Percentiles rank a stretch among this genome's conserved stretches.
Evolutionary conservation across 1,284 basidiomycete species (phyloP).

Genomic region (Trametes pubescens): DNA sequence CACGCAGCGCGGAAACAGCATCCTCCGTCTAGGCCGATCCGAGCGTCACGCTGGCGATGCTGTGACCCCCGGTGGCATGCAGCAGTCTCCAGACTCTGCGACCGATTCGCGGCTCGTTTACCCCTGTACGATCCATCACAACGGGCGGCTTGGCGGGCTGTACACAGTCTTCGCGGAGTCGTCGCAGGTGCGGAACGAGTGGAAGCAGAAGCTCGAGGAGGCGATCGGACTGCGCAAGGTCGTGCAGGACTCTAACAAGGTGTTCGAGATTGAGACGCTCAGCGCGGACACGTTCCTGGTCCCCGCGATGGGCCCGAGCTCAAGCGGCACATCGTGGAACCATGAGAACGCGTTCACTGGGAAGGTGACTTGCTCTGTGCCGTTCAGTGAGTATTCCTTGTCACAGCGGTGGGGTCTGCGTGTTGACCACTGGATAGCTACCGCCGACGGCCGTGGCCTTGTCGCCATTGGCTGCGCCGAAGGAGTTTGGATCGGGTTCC

Average conservation of each 20-base stretch:
- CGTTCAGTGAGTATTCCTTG: constrained; percentile 74
- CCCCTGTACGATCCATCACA: constrained; percentile 87
- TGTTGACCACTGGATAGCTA: constrained; percentile 55
- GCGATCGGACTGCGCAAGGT: constrained; percentile 86
- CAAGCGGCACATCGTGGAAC: constrained; percentile 62
- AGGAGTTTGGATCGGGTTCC: constrained; percentile 96
- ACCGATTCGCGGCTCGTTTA: constrained; percentile 77
- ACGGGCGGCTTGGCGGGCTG: constrained; percentile 82
- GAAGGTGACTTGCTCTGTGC: constrained; percentile 92
- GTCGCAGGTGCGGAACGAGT: constrained; percentile 77
- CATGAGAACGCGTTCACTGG: constrained; percentile 83
- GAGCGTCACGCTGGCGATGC: constrained; percentile 47
- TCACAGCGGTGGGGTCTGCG: neutral
- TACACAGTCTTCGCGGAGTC: constrained; percentile 90
- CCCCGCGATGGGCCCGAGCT: constrained; percentile 60
- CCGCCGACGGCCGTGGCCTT: constrained; percentile 82
- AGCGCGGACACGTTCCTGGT: constrained; percentile 87
- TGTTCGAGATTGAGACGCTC: constrained; percentile 88
- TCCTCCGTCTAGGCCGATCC: constrained; percentile 54
- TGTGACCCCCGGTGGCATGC: constrained; percentile 46
- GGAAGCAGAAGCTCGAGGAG: constrained; percentile 91
- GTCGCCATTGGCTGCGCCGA: constrained; percentile 95
- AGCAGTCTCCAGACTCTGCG: constrained; percentile 53
- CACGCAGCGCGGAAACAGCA: constrained; percentile 67
- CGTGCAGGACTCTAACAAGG: constrained; percentile 92